Percentiles rank a stretch among this genome's conserved stretches.
These are phyloP conservation scores for Mycena rebaudengoi DNA, from an alignment of 768 basidiomycete species.

Conservation along the genomic window DNA sequence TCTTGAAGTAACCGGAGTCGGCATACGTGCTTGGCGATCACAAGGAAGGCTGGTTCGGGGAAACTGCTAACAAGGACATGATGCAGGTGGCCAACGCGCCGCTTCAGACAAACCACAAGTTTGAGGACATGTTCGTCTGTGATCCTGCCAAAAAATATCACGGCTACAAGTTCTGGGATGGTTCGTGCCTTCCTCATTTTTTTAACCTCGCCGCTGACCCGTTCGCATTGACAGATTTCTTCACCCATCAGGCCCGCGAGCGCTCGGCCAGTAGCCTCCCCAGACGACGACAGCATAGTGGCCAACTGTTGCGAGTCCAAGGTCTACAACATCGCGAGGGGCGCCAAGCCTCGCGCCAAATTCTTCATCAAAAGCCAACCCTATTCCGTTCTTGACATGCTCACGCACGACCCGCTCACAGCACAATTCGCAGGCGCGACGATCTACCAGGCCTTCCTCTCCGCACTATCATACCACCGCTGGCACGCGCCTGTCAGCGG, in stretches of 20 bases:
- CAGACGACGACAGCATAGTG: conserved; percentile 7
- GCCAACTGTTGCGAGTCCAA: conserved; percentile 9
- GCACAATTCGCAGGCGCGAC: conserved; percentile 48
- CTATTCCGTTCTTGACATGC: conserved; percentile 9
- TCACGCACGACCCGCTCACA: conserved; percentile 9
- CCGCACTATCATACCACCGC: conserved; percentile 64
- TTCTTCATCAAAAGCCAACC: conserved; percentile 11
- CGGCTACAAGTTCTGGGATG: conserved; percentile 9
- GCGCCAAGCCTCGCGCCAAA: not conserved
- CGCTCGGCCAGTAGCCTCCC: conserved; percentile 2
- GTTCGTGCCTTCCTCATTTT: not conserved
- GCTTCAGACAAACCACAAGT: conserved; percentile 1
- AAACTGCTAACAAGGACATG: conserved; percentile 5
- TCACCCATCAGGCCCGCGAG: conserved; percentile 1
- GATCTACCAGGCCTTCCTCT: conserved; percentile 66
- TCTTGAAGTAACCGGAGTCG: not conserved
- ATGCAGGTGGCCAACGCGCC: conserved; percentile 10
- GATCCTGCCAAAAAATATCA: conserved; percentile 1
- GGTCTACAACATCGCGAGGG: conserved; percentile 3
- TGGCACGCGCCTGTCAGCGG: conserved; percentile 70
- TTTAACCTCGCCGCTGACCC: not conserved
- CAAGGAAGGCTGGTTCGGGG: conserved; percentile 4
- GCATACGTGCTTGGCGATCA: conserved; percentile 3
- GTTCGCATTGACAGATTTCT: conserved; percentile 3
- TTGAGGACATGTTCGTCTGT: conserved; percentile 3